phyloP scores from a whole-genome alignment of 352 stramenopile species.

The Pythium coloratum region DNA sequence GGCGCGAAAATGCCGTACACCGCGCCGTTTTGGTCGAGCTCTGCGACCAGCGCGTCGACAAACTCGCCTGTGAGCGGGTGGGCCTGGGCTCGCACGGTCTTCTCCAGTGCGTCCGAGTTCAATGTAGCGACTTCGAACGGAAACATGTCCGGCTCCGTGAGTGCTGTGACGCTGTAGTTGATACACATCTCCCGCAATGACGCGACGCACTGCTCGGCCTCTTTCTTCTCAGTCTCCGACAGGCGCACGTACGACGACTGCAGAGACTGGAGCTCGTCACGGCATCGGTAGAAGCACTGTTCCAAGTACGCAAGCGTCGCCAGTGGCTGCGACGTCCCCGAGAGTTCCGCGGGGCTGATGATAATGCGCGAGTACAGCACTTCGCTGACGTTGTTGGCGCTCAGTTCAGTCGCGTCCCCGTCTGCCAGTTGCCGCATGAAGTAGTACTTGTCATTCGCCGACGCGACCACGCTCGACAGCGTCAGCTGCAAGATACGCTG shows the following conservation, averaged over 20 bases:
- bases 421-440: conserved; percentile 42
- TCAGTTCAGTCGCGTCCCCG: conserved; percentile 25
- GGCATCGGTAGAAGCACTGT: conserved; percentile 70
- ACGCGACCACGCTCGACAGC: conserved; percentile 36
- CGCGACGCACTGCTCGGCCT: conserved; percentile 47
- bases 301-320: conserved; percentile 71
- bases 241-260: conserved; percentile 64
- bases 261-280: conserved; percentile 69
- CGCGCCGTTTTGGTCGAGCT: conserved; percentile 50
- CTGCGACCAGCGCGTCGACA: conserved; percentile 48
- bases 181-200: conserved; percentile 76
- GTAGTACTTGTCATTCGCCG: conserved; percentile 36
- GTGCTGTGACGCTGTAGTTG: conserved; percentile 82
- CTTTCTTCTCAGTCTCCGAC: conserved; percentile 44
- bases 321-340: conserved; percentile 49
- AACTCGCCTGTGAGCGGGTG: conserved; percentile 61
- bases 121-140: conserved; percentile 65
- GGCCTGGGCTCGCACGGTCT: conserved; percentile 56
- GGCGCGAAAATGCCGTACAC: conserved; percentile 65
- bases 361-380: conserved; percentile 74
- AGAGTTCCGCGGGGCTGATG: conserved; percentile 51
- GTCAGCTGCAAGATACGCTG: conserved; percentile 70
- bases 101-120: conserved; percentile 70
- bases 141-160: conserved; percentile 87
- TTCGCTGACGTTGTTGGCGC: conserved; percentile 54